Percentiles rank a stretch among this genome's conserved stretches.
These are phyloP conservation scores for Candida morakotiae DNA, from an alignment of 805 yeast genomes.

Conservation along the genomic window DNA sequence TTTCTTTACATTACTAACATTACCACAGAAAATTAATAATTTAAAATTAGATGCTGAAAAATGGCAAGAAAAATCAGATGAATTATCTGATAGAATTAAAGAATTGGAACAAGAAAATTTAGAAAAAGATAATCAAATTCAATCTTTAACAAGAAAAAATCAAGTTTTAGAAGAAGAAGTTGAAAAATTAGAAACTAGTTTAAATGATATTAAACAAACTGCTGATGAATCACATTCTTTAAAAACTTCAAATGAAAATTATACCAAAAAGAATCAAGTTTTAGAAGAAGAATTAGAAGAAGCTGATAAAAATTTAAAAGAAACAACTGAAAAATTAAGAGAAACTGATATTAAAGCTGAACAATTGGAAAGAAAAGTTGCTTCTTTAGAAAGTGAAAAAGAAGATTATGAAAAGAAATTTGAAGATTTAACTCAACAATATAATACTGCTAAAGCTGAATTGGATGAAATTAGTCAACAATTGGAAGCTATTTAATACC, in stretches of 20 bases:
- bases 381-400: conserved; percentile 88
- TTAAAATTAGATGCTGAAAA: conserved; percentile 92
- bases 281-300: conserved; percentile 90
- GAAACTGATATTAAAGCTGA: conserved; percentile 95
- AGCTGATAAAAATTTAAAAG: conserved; percentile 86
- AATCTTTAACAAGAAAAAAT: conserved; percentile 88
- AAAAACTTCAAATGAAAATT: conserved; percentile 85
- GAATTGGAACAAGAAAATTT: conserved; percentile 86
- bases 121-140: conserved; percentile 93
- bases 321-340: conserved; percentile 89
- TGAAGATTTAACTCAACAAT: conserved; percentile 81
- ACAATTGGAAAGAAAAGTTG: conserved; percentile 90
- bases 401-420: conserved; percentile 86
- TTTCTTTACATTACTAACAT: too few species aligned
- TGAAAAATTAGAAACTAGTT: conserved; percentile 72
- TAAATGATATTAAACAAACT: conserved; percentile 72
- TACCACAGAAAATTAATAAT: conserved; percentile 86
- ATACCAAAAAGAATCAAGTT: conserved; percentile 82
- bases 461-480: conserved; percentile 96
- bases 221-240: conserved; percentile 89
- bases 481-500: conserved; percentile 60
- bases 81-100: conserved; percentile 73
- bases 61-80: conserved; percentile 97
- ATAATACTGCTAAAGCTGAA: conserved; percentile 83
- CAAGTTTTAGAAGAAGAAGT: conserved; percentile 79